Percentiles rank a stretch among this genome's conserved stretches.
phyloP scores from a whole-genome alignment of 2,329 filamentous ascomycete species.

The Hypocrella siamensis region DNA sequence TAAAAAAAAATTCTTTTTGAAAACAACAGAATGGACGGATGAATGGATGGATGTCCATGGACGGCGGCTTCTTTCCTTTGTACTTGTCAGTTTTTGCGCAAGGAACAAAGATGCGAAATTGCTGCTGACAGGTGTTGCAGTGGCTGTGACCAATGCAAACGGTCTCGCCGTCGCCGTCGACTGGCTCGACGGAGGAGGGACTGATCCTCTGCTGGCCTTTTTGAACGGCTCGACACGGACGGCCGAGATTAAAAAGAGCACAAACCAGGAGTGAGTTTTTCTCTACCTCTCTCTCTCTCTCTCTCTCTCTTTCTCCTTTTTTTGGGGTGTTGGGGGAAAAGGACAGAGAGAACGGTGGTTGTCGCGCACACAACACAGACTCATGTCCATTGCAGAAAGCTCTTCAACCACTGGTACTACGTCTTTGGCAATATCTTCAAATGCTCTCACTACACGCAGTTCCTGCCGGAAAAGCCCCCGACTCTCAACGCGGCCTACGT shows the following conservation, averaged over 20 bases:
- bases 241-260: conserved; percentile 8
- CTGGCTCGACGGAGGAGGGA: conserved; percentile 16
- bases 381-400: conserved; percentile 6
- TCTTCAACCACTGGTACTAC: conserved; percentile 14
- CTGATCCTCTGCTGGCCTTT: conserved; percentile 10
- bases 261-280: conserved; percentile 14
- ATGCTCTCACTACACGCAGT: conserved; percentile 9
- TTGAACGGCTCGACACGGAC: conserved; percentile 9
- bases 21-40: too few relatives aligned
- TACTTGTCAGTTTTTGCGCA: too few relatives aligned
- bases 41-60: too few relatives aligned
- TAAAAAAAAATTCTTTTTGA: too few relatives aligned
- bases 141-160: conserved; percentile 13
- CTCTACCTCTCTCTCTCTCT: too few relatives aligned
- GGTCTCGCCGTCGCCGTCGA: conserved; percentile 10
- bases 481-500: conserved; percentile 12
- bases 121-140: conserved; percentile 1
- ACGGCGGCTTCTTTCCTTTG: too few relatives aligned
- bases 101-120: not conserved
- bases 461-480: conserved; percentile 6
- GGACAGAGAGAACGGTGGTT: too few relatives aligned
- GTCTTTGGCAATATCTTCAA: conserved; percentile 13
- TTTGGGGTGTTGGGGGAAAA: too few relatives aligned
- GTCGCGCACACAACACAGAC: too few relatives aligned
- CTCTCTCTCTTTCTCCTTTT: too few relatives aligned